Conservation (phyloP, 192 early-diverging fungal genomes). For the Radiomyces spectabilis region DNA sequence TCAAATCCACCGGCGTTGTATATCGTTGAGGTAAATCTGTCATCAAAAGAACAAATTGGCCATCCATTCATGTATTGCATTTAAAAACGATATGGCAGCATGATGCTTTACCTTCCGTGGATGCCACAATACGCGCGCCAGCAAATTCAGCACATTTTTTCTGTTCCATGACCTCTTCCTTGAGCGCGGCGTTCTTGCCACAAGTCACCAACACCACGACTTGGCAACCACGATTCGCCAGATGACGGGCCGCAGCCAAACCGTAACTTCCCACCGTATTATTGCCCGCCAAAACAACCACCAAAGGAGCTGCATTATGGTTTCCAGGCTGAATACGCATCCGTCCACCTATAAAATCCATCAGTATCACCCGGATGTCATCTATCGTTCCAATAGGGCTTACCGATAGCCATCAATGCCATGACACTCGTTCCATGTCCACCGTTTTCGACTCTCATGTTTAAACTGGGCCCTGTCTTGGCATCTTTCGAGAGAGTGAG, state of each 20-base stretch:
- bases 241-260: conserved; percentile 63
- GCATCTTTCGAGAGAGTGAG: conserved; percentile 10
- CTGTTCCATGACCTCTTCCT: conserved; percentile 1
- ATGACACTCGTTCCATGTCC: conserved; percentile 65
- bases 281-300: conserved; percentile 71
- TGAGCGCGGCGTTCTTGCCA: conserved; percentile 33
- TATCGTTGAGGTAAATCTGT: conserved; percentile 50
- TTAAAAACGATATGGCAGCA: too few relatives aligned
- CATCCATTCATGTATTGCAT: too few relatives aligned
- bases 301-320: conserved; percentile 63
- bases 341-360: conserved; percentile 39
- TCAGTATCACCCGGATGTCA: neutral
- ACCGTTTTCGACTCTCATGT: conserved; percentile 76
- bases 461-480: conserved; percentile 62
- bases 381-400: neutral
- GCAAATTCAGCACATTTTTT: conserved; percentile 21
- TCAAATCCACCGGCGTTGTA: conserved; percentile 54
- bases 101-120: neutral
- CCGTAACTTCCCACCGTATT: conserved; percentile 67
- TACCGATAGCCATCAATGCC: conserved; percentile 63
- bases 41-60: too few relatives aligned
- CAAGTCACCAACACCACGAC: conserved; percentile 48
- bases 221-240: conserved; percentile 71
- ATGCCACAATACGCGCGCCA: conserved; percentile 28
- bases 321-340: conserved; percentile 71